These are phyloP conservation scores for Cutaneotrichosporon daszewskae DNA, from an alignment of 1,284 basidiomycete genomes.

Conservation along the genomic window DNA sequence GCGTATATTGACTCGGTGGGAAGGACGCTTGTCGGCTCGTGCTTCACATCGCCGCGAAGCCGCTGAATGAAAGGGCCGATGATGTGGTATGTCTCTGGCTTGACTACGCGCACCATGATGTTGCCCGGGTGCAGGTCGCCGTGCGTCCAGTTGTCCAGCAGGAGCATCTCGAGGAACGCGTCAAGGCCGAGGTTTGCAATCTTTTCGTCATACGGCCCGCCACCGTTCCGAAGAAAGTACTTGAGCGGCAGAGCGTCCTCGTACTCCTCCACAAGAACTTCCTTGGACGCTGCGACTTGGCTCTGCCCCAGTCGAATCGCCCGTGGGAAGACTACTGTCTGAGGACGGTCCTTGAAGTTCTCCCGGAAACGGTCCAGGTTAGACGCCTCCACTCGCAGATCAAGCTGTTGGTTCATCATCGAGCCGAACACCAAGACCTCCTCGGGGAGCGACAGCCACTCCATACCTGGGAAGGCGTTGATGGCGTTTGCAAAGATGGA, in stretches of 20 bases:
- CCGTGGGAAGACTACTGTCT: constrained; percentile 82
- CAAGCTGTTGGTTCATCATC: constrained; percentile 97
- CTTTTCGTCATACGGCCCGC: constrained; percentile 81
- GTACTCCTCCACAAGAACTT: constrained; percentile 86
- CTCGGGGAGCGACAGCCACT: constrained; percentile 94
- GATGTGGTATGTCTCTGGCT: constrained; percentile 61
- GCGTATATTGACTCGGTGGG: constrained; percentile 24
- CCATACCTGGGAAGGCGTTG: constrained; percentile 80
- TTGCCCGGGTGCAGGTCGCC: constrained; percentile 79
- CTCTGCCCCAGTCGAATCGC: constrained; percentile 54
- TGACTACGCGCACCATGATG: constrained; percentile 94
- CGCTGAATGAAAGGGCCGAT: constrained; percentile 46
- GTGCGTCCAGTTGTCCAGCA: constrained; percentile 97
- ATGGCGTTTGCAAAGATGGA: constrained; percentile 78
- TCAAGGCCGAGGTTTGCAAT: constrained; percentile 91
- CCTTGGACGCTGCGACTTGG: constrained; percentile 47
- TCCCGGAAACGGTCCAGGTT: constrained; percentile 80
- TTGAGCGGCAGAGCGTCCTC: constrained; percentile 91
- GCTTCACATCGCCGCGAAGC: constrained; percentile 17
- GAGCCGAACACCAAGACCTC: constrained; percentile 89
- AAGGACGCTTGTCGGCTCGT: constrained; percentile 27
- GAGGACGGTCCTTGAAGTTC: constrained; percentile 70
- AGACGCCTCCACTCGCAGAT: constrained; percentile 82
- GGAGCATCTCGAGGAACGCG: constrained; percentile 95
- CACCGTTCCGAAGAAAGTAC: constrained; percentile 78